Base-by-base conservation (phyloP, 768 basidiomycete species). In the Coprinopsis cinerea region DNA sequence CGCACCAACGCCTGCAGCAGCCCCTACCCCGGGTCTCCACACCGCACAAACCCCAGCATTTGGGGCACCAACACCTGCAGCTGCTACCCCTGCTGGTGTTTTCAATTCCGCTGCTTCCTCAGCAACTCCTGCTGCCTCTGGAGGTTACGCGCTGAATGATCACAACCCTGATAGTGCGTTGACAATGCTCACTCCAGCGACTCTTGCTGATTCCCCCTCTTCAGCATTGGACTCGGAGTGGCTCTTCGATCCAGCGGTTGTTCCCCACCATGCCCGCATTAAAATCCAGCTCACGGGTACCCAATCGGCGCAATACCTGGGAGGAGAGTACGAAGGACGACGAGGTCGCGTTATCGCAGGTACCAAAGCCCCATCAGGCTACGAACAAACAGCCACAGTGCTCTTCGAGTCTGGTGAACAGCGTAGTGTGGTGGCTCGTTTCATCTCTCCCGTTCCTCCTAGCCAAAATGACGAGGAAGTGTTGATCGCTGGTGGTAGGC, bases 1-100 rank as follows among this genome's bases (percentile, higher is more conserved):
- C 43, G 77, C 78, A 3, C 77, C 79, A 3, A 81, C 79, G 15
- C 80, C 79, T 15, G 74, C 70, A 42, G 70, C 72, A 25, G 72
- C 68, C 26, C 62, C 69, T 20, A 76, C 77, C 2, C 75, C 76
- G 43, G 69, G 64, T 22, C 61, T 63, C 43, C 59, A 59, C 22
- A 48, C 59, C 30, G 67, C 67, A 2, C 63, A 63, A 15, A 73
- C 71, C 14, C 72, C 71, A 15, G 59, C 65, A 42, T 61, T 53
- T 55, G 63, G 55, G 39, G 68, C 67, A 11, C 65, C 70, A 2
- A 74, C 72, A 4, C 71, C 74, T 28, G 69, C 61, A 23, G 62
- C 61, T 34, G 59, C 62, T 47, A 68, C 67, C 10, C 47, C 46
- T 7, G 49, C 36, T 36, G 39, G 24, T 10, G 45, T 45, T 30